phyloP scores from a whole-genome alignment of 2,329 filamentous ascomycete genomes.

The Emmonsiellopsis sp. region DNA sequence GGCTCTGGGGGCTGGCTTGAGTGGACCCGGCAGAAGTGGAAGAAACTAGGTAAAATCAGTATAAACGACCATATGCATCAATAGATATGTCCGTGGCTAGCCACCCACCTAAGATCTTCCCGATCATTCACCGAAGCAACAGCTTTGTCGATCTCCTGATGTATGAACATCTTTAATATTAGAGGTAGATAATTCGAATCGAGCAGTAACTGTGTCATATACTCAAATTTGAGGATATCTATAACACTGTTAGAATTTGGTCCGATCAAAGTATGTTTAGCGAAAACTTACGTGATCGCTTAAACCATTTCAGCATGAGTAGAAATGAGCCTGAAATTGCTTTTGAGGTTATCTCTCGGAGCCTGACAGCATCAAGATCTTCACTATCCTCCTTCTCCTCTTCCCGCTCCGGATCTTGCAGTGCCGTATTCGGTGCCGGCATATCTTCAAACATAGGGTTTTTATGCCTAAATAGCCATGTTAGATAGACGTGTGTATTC shows the following conservation, averaged over 20 bases:
- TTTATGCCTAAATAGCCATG: conserved; percentile 12
- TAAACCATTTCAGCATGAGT: conserved; percentile 91
- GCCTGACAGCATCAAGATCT: conserved; percentile 71
- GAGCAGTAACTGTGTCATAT: conserved; percentile 81
- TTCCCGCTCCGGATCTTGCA: neutral
- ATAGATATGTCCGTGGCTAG: neutral
- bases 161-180: conserved; percentile 84
- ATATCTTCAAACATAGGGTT: neutral
- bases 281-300: conserved; percentile 68
- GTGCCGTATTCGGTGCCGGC: neutral
- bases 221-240: conserved; percentile 95
- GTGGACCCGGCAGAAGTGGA: conserved; percentile 73
- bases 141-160: conserved; percentile 86
- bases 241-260: conserved; percentile 2
- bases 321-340: conserved; percentile 84
- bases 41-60: conserved; percentile 55
- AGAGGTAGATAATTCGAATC: conserved; percentile 94
- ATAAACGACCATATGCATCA: neutral
- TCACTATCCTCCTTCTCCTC: conserved; percentile 36
- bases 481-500: too few relatives aligned
- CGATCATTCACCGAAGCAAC: conserved; percentile 80
- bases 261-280: neutral
- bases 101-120: conserved; percentile 63
- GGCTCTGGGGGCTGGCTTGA: conserved; percentile 49
- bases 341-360: conserved; percentile 80